Evolutionary conservation across 352 stramenopile genomes (phyloP).

Genomic region (Blastocystis sp.): DNA sequence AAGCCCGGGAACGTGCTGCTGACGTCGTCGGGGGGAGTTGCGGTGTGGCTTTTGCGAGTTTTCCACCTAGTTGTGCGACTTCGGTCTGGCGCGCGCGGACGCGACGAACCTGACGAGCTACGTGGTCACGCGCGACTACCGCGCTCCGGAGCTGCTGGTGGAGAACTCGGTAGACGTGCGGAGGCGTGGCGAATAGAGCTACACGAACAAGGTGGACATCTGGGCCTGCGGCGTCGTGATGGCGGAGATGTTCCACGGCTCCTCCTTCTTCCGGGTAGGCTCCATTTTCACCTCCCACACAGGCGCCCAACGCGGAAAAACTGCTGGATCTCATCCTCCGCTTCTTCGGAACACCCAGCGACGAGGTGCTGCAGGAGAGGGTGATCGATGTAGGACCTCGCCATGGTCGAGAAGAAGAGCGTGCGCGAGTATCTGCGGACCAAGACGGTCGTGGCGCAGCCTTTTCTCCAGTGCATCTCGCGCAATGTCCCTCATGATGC

Average conservation of each 20-base stretch:
- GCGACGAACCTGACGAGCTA: slow-evolving; percentile 76
- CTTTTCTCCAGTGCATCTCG: background rate
- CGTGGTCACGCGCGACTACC: slow-evolving; percentile 86
- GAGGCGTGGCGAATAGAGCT: background rate
- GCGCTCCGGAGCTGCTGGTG: slow-evolving; percentile 79
- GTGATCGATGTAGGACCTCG: background rate
- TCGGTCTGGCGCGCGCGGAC: slow-evolving; percentile 81
- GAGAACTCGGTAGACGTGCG: slow-evolving; percentile 65
- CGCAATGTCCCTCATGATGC: background rate
- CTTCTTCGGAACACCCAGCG: background rate
- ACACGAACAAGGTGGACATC: slow-evolving; percentile 63
- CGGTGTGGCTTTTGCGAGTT: background rate
- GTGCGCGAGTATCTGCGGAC: background rate
- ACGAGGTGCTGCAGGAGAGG: background rate
- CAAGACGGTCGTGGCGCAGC: background rate
- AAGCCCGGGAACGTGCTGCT: slow-evolving; percentile 96
- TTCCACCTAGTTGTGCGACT: slow-evolving; percentile 71
- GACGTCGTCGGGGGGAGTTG: slow-evolving; percentile 67
- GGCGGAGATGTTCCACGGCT: slow-evolving; percentile 47
- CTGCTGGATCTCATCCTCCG: background rate
- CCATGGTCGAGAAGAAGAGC: slow-evolving; percentile 4
- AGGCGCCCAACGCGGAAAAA: background rate
- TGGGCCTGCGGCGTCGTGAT: slow-evolving; percentile 1
- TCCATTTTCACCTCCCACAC: background rate
- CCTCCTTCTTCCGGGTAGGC: background rate